Evolutionary conservation across 1,139 yeast genomes (phyloP).

Genomic region (Sugiyamaella castrensis): DNA sequence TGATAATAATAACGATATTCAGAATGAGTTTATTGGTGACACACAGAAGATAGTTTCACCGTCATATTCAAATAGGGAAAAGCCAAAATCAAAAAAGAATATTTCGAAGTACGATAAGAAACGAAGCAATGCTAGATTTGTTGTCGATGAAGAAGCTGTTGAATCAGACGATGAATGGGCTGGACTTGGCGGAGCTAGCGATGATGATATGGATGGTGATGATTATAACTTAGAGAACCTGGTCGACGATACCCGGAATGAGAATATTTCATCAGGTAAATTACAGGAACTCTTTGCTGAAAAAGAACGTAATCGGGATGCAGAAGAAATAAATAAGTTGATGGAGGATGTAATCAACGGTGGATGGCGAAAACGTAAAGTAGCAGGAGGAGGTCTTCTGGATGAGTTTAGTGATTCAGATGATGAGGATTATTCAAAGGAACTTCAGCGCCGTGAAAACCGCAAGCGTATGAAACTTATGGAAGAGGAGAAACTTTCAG

Average conservation of each 20-base stretch:
- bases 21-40: not conserved
- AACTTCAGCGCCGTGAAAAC: conserved; percentile 50
- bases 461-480: conserved; percentile 55
- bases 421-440: conserved; percentile 46
- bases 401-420: conserved; percentile 64
- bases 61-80: too few relatives aligned
- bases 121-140: conserved; percentile 49
- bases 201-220: conserved; percentile 51
- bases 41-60: not conserved
- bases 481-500: conserved; percentile 52
- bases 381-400: conserved; percentile 58
- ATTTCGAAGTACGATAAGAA: conserved; percentile 42
- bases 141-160: conserved; percentile 83
- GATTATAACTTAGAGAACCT: conserved; percentile 77
- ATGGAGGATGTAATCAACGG: conserved; percentile 83
- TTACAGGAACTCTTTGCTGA: conserved; percentile 61
- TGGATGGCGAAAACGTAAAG: conserved; percentile 63
- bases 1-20: not conserved
- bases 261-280: conserved; percentile 50
- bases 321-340: conserved; percentile 66
- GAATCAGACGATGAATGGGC: conserved; percentile 97
- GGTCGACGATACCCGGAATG: conserved; percentile 69
- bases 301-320: conserved; percentile 67
- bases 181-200: conserved; percentile 82
- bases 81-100: not conserved